These are phyloP conservation scores for Eucalyptus pauciflora DNA, from an alignment of 345 rosid species.

Conservation along the genomic window DNA sequence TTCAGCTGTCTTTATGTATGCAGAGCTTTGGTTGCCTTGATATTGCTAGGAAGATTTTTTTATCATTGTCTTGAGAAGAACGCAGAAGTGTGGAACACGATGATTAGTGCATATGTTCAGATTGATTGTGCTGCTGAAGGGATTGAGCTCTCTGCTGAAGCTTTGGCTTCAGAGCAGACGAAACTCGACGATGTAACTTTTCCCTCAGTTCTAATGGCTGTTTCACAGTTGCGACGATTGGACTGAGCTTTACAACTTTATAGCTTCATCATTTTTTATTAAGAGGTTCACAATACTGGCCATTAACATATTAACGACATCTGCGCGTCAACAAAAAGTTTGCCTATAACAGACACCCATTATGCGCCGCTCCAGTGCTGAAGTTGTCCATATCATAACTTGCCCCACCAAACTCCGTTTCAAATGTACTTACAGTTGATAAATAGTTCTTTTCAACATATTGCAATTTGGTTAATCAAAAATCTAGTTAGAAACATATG, in stretches of 20 bases:
- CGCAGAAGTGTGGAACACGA: constrained; percentile 79
- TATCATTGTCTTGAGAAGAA: constrained; percentile 44
- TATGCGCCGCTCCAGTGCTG: too few species aligned
- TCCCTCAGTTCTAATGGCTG: constrained; percentile 46
- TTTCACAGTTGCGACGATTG: constrained; percentile 56
- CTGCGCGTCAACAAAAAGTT: too few species aligned
- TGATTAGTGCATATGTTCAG: constrained; percentile 63
- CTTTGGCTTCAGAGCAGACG: constrained; percentile 27
- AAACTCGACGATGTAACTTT: constrained; percentile 55
- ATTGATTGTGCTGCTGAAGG: constrained; percentile 29
- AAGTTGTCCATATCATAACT: too few species aligned
- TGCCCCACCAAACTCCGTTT: too few species aligned
- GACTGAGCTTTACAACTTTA: constrained; percentile 19
- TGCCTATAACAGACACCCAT: too few species aligned
- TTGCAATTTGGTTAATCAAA: too few species aligned
- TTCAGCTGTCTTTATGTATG: constrained; percentile 52
- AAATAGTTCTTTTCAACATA: too few species aligned
- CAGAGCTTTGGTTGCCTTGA: constrained; percentile 61
- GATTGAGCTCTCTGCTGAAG: constrained; percentile 49
- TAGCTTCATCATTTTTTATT: constrained; percentile 44
- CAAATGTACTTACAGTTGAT: too few species aligned
- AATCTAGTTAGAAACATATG: too few species aligned
- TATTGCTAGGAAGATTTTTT: constrained; percentile 54
- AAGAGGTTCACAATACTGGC: constrained; percentile 44
- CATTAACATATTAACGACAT: constrained; percentile 15